Conservation (phyloP, 163 green algal species). For the Scenedesmus sp. region DNA sequence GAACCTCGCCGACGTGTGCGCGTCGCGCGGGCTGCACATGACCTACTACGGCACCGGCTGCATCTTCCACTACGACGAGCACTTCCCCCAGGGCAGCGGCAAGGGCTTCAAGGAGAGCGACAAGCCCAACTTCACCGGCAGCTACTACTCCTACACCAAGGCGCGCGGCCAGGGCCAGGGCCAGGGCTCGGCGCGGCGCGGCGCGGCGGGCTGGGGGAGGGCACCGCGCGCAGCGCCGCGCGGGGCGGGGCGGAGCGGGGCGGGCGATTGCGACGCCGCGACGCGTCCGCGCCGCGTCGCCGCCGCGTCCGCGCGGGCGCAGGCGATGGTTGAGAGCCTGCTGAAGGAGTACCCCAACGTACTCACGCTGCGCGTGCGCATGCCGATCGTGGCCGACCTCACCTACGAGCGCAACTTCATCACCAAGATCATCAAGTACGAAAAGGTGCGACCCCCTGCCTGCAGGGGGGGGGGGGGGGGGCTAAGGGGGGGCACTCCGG, state of each 20-base stretch:
- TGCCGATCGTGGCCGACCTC: conserved; percentile 96
- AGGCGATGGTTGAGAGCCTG: conserved; percentile 93
- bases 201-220: no score
- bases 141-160: conserved; percentile 98
- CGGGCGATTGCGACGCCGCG: no score
- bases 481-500: background rate
- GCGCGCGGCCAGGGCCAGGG: conserved; percentile 46
- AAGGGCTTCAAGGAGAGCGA: conserved; percentile 96
- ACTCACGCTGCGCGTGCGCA: conserved; percentile 93
- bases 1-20: conserved; percentile 89
- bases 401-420: conserved; percentile 98
- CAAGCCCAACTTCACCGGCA: conserved; percentile 96
- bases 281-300: background rate
- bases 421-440: conserved; percentile 71
- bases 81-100: conserved; percentile 79
- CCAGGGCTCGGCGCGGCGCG: no score
- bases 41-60: conserved; percentile 97
- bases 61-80: conserved; percentile 99
- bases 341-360: conserved; percentile 94
- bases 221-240: no score
- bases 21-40: conserved; percentile 86
- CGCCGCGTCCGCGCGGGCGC: no score
- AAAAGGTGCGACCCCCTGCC: conserved; percentile 30
- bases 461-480: no score
- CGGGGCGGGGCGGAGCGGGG: no score